Percentiles rank a stretch among this genome's conserved stretches.
Conservation (phyloP, 805 yeast species). For the Sungouiozyma intestinalis region DNA sequence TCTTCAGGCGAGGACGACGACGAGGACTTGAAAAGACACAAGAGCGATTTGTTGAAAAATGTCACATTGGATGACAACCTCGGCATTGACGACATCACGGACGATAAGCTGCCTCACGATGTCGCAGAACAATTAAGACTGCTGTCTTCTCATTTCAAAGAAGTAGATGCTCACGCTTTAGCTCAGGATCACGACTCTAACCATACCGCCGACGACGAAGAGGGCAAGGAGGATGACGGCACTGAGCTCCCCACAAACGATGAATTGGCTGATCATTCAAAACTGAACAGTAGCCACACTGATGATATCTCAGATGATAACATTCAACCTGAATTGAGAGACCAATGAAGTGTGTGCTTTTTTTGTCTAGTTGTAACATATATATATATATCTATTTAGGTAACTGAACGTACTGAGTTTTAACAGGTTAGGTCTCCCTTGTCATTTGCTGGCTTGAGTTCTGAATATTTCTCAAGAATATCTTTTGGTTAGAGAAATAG, state of each 20-base stretch:
- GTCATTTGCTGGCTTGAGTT: too few relatives aligned
- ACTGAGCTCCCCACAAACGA: slow-evolving; percentile 3
- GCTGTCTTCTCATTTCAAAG: slow-evolving; percentile 28
- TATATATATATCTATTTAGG: too few relatives aligned
- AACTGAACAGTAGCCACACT: slow-evolving; percentile 7
- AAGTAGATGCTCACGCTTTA: slow-evolving; percentile 15
- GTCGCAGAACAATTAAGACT: slow-evolving; percentile 29
- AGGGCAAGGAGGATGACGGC: slow-evolving; percentile 16
- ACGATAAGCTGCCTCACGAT: slow-evolving; percentile 27
- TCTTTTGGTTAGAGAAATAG: too few relatives aligned
- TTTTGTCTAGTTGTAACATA: not conserved
- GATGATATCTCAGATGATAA: slow-evolving; percentile 26
- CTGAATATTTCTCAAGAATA: too few relatives aligned
- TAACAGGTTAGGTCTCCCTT: too few relatives aligned
- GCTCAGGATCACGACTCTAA: not conserved
- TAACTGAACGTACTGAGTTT: too few relatives aligned
- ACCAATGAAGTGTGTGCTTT: slow-evolving; percentile 11
- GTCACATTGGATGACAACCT: slow-evolving; percentile 10
- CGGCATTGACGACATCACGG: slow-evolving; percentile 18
- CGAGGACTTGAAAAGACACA: slow-evolving; percentile 5
- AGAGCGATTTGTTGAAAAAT: slow-evolving; percentile 1
- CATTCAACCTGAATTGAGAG: slow-evolving; percentile 29
- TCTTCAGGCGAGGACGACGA: slow-evolving; percentile 6
- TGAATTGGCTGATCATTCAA: slow-evolving; percentile 8
- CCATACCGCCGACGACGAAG: slow-evolving; percentile 12